Percentiles rank a stretch among this genome's conserved stretches.
Conservation (phyloP, 805 yeast genomes). For the Clavispora asparagi region DNA sequence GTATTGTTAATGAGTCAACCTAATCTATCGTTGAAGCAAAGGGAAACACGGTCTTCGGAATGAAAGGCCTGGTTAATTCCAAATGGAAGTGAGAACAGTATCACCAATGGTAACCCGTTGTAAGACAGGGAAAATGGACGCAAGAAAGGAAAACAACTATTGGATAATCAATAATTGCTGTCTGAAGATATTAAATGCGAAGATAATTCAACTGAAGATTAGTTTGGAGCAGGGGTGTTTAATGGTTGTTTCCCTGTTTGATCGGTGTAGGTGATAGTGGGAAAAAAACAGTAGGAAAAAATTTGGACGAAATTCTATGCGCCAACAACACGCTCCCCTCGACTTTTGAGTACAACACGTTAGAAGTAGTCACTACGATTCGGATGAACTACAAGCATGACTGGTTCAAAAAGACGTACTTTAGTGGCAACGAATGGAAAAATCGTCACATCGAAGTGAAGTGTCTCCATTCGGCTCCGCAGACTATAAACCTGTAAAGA, state of each 20-base stretch:
- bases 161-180: background rate
- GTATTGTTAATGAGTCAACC: background rate
- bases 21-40: background rate
- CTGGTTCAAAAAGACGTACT: background rate
- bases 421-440: background rate
- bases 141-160: background rate
- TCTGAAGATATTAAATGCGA: background rate
- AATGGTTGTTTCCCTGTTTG: background rate
- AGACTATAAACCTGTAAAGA: background rate
- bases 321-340: constrained; percentile 11
- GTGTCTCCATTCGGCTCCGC: background rate
- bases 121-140: background rate
- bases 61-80: background rate
- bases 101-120: background rate
- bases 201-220: background rate
- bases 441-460: background rate
- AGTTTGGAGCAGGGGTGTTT: background rate
- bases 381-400: background rate
- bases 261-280: background rate
- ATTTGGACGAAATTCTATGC: constrained; percentile 4
- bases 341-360: constrained; percentile 17
- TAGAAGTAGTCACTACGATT: background rate
- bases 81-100: background rate
- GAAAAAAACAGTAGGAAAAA: constrained; percentile 4
- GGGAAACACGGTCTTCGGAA: background rate